Evolutionary conservation across 768 basidiomycete genomes (phyloP), one percentile per base, ranked within the genome.

Genomic region (Sporobolomyces phaffii): DNA sequence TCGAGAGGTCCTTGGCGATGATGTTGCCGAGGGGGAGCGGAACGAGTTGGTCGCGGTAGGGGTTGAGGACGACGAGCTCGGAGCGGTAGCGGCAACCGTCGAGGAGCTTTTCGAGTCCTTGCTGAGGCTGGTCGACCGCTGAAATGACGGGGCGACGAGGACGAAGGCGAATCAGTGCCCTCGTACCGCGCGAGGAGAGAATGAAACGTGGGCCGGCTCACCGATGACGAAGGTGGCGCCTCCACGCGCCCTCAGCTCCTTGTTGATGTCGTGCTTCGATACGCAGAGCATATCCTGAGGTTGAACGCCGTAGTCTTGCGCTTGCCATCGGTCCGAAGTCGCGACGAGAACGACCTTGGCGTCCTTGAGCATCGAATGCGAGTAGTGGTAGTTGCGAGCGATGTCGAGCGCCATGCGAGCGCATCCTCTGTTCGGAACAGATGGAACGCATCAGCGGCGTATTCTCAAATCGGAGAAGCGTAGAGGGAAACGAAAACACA

Each of bases 71-170:
- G 26, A 45, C 22, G 26, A 65, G 31, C 49, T 65, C 41, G 31
- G n/a, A 29, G 31, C 51, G 52, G 53, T 54, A 48, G 22, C 65
- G 26, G 59, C 49, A 44, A 3, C 58, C 52, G 24, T 61, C 59
- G 31, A 60, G 52, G 8, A 66, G 20, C 34, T 9, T 9, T 29
- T 26, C 33, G 47, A 61, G 48, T 31, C 60, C 65, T 11, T n/a
- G 0, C 10, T 45, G n/a, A 11, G 65, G 65, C 53, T 60, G 59
- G 43, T 66, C 65, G 31, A 53, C 60, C 29, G 59, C 65, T 66
- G 51, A 14, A 43, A 15, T 22, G 11, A 18, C 33, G 53, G 33
- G 13, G 40, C 33, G 41, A 24, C 50, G n/a, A 28, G 10, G 1
- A 18, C 28, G 33, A 50, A 40, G 11, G 5, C 11, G 26, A 22